Base-by-base conservation (phyloP, 2,329 filamentous ascomycete genomes). In the Hypoxylon sp. region DNA sequence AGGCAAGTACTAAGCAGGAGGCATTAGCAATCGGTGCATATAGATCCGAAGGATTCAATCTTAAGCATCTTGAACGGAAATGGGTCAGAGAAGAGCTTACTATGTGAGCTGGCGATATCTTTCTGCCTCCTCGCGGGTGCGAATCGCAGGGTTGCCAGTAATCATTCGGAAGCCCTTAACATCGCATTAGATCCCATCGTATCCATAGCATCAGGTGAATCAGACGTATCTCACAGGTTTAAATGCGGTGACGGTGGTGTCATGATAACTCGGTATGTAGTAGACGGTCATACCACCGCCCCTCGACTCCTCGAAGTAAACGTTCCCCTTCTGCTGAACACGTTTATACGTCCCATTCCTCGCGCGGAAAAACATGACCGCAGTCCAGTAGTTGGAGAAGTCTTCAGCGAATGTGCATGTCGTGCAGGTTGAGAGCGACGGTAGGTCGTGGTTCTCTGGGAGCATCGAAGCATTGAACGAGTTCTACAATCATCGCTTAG, bases 281-380 rank as follows among this genome's bases (percentile, higher is more conserved):
- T 76, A 76, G 3, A 76, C 67, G 0, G 73, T 73, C 49, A 76
- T 71, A 12, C 73, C 73, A 12, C 73, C 73, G 2, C 70, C 72
- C 1, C 67, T 63, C 5, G 71, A 68, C 7, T 65, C 60, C 20
- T 72, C 68, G 47, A 71, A 67, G 12, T 51, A 55, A 12, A 63
- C 63, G 5, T 64, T 63, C 16, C 55, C 57, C 32, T 62, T 64
- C 47, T 66, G 63, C 5, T 42, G 52, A 4, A 66, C 62, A n/a
- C 62, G 55, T 37, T 66, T 68, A 64, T 63, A 67, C 43, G 62
- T 75, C 20, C 70, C 70, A 46, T 73, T 73, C 13, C 68, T 65
- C 7, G 71, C 71, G 11, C 65, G 63, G 61, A 72, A 74, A 63
- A 71, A 74, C 38, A 75, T 34, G 29, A 72, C 71, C 7, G 71